Base-by-base conservation (phyloP, 257 asterid species). In the Gynochthodes officinalis region DNA sequence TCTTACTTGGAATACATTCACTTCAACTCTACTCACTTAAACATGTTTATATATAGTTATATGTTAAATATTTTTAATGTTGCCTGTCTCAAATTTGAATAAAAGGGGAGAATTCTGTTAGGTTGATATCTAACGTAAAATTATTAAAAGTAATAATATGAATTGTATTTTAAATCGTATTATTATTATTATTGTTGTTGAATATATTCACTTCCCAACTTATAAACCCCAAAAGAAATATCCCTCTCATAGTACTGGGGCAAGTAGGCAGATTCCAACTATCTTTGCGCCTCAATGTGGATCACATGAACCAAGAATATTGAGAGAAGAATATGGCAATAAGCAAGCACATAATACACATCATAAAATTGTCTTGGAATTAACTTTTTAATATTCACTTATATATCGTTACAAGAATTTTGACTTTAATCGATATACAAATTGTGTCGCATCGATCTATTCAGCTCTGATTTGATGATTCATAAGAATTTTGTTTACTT, bases 281-380 rank as follows among this genome's bases (percentile, higher is more conserved):
- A 43, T 27, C 64, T 60, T 60, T 60, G 44, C 43, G 44, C 44
- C n/a, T 16, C 64, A 58, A 30, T 60, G 65, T 30, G 65, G 37
- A 30, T 60, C n/a, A 60, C 32, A 60, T 60, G 66, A 60, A 60
- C 66, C 66, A 60, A 60, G 44, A 32, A 33, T 32, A 59, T 28
- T 9, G 18, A 46, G 13, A 46, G 52, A 46, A 46, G 0, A 19
- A 46, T 46, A 5, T 46, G 52, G 52, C 10, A 5, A 11, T 2
- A 0, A 46, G 52, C n/a, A n/a, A n/a, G n/a, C n/a, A n/a, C n/a
- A 46, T 46, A 5, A 11, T 46, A 46, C 52, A n/a, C 58, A 52
- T 18, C 58, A 52, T 21, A 52, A 52, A 52, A 52, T 16, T 2
- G 27, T 18, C 2, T n/a, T 5, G n/a, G 19, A 13, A 49, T n/a